These are phyloP conservation scores for Alternaria gansuensis DNA, from an alignment of 2,329 filamentous ascomycete species.

Conservation along the genomic window DNA sequence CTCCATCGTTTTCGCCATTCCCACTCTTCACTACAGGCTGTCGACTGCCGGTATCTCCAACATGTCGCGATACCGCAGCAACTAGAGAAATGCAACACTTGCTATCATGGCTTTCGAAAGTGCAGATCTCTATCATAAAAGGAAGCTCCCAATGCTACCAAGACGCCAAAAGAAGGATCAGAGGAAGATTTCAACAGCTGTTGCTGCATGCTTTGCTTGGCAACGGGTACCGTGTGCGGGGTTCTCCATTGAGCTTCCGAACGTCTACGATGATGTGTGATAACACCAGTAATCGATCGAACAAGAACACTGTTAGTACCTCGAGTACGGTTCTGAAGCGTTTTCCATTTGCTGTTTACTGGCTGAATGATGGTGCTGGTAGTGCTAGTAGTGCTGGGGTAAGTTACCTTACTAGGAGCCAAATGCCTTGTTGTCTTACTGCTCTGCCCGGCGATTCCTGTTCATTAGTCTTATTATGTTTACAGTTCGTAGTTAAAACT, in stretches of 20 bases:
- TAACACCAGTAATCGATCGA: neutral
- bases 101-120: slow-evolving; percentile 12
- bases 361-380: neutral
- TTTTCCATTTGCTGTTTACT: neutral
- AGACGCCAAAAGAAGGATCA: slow-evolving; percentile 20
- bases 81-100: slow-evolving; percentile 11
- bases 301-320: neutral
- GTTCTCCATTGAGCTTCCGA: slow-evolving; percentile 12
- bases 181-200: slow-evolving; percentile 9
- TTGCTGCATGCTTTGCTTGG: slow-evolving; percentile 20
- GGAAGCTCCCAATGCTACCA: slow-evolving; percentile 34
- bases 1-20: slow-evolving; percentile 17
- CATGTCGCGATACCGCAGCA: slow-evolving; percentile 8
- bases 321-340: neutral
- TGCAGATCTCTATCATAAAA: slow-evolving; percentile 25
- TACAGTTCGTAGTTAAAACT: neutral
- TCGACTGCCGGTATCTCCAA: slow-evolving; percentile 25
- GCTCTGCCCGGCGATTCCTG: neutral
- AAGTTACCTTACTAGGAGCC: neutral
- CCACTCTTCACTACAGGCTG: slow-evolving; percentile 12
- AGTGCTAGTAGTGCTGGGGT: neutral
- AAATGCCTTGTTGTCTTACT: neutral
- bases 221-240: slow-evolving; percentile 21
- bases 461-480: neutral
- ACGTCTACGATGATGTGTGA: neutral